Evolutionary conservation across 2,329 filamentous ascomycete species (phyloP).

Genomic region (Hymenotorrendiella dingleyae): DNA sequence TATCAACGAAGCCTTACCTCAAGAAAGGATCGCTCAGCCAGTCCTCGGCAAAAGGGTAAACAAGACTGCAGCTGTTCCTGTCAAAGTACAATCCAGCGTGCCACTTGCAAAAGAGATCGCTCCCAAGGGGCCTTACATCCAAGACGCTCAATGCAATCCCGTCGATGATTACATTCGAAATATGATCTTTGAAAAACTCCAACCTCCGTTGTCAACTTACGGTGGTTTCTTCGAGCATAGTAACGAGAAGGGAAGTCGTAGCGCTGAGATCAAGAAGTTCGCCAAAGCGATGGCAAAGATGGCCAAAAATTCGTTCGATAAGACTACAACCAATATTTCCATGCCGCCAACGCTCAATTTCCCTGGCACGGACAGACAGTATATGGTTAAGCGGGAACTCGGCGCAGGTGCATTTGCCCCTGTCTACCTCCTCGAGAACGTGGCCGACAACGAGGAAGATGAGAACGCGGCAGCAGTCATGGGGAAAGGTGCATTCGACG

Average conservation of each 20-base stretch:
- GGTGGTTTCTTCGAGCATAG: conserved; percentile 74
- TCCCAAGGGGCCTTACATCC: conserved; percentile 67
- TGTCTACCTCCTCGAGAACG: conserved; percentile 83
- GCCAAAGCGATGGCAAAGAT: conserved; percentile 52
- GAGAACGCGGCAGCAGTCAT: conserved; percentile 45
- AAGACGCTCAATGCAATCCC: conserved; percentile 81
- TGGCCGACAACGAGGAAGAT: conserved; percentile 44
- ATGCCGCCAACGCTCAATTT: conserved; percentile 64
- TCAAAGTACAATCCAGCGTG: conserved; percentile 28
- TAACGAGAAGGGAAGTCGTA: conserved; percentile 56
- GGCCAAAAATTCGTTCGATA: conserved; percentile 39
- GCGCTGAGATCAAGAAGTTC: conserved; percentile 74
- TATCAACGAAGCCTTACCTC: conserved; percentile 44
- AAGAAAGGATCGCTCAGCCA: conserved; percentile 46
- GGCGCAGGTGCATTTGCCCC: conserved; percentile 93
- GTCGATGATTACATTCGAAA: conserved; percentile 70
- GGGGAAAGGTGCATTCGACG: conserved; percentile 57
- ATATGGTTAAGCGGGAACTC: conserved; percentile 77
- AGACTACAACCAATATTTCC: conserved; percentile 54
- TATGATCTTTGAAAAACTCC: conserved; percentile 67
- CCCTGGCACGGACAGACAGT: conserved; percentile 56
- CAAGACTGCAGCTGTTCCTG: conserved; percentile 26
- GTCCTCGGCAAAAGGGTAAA: conserved; percentile 43
- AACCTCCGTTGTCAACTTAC: conserved; percentile 69
- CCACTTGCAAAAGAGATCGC: conserved; percentile 36